Base-by-base conservation (phyloP, 805 yeast species). In the Suhomyces sp. region DNA sequence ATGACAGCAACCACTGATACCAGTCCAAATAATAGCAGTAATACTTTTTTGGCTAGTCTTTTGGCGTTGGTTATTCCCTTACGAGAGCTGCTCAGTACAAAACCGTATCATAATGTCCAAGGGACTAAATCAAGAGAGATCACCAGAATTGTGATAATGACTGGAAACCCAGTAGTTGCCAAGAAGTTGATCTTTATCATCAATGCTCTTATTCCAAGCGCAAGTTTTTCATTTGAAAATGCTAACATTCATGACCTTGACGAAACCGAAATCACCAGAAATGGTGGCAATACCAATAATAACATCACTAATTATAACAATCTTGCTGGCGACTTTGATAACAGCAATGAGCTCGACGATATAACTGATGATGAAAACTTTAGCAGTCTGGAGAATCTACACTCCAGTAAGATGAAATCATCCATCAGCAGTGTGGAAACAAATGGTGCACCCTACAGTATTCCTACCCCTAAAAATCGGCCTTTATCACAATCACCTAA, bases 101-200 rank as follows among this genome's bases (percentile, higher is more conserved):
- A 60, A 27, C 74, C 77, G 1, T 44, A 50, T 23, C 45, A 54
- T 16, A 54, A 53, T 22, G 54, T 46, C 19, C 46, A 44, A 11
- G 46, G 49, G 9, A 36, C 47, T 3, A 51, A 51, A 20, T 35
- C 43, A 7, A 36, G 47, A 15, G 70, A 64, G 26, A 53, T 67
- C n/a, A 62, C 73, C 6, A 61, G 82, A 28, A 63, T 78, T 1
- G 77, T 77, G 1, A 63, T 78, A 3, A 68, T 77, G 72, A 77
- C 83, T 0, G 74, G 79, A 11, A 78, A 78, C 47, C 76, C 79
- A 22, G 72, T 72, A 6, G 79, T 78, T 7, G 81, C 83, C 1
- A 79, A 77, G 46, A 77, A 77, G 48, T 56, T 78, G 36, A 60
- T 77, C 0, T 77, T 76, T 37, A 71, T 78, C 6, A 42, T 78